Evolutionary conservation across 2,329 filamentous ascomycete genomes (phyloP), one percentile per base, ranked within the genome.

Genomic region (Sodiomyces alkalinus): DNA sequence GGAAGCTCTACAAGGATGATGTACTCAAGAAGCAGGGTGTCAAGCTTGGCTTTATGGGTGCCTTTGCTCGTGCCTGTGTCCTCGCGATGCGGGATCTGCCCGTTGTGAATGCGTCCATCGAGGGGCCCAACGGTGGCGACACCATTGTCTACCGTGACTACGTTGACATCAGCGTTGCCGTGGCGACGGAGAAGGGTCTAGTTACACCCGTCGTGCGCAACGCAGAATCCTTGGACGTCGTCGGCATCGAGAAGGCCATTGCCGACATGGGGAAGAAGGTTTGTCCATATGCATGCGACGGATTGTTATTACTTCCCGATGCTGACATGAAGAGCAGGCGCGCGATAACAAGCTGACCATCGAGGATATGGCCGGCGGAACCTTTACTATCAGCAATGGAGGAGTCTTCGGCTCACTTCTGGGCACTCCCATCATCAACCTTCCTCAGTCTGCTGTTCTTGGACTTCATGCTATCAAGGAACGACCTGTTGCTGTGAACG

Each of bases 41-140:
- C 33, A 98, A 96, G 65, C 77, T 98, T 30, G 90, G 90, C n/a
- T 98, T 96, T 64, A 96, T 98, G 87, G 90, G 85, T 52, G 87
- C 87, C 31, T 98, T 98, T 58, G 81, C 87, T 4, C 80, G 80
- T 39, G 90, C 90, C 26, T 81, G 74, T 43, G 74, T 92, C 24
- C 64, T 96, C 34, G 90, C 90, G 33, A 92, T 94, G 81, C 80
- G 79, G 46, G 86, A 96, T 39, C 64, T 96, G n/a, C 90, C 86
- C 9, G 78, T 77, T 2, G 82, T 96, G 45, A 98, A 98, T 47
- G 90, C 87, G 14, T 93, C 86, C 20, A 98, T 98, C 41, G 90
- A 98, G 52, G 90, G 90, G 7, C 82, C 85, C 28, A 82, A 87
- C 45, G 82, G 85, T 26, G 90, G 90, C 33, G 90, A 98, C 53